phyloP scores from a whole-genome alignment of 1,284 basidiomycete genomes.

The Quambalaria eucalypti region DNA sequence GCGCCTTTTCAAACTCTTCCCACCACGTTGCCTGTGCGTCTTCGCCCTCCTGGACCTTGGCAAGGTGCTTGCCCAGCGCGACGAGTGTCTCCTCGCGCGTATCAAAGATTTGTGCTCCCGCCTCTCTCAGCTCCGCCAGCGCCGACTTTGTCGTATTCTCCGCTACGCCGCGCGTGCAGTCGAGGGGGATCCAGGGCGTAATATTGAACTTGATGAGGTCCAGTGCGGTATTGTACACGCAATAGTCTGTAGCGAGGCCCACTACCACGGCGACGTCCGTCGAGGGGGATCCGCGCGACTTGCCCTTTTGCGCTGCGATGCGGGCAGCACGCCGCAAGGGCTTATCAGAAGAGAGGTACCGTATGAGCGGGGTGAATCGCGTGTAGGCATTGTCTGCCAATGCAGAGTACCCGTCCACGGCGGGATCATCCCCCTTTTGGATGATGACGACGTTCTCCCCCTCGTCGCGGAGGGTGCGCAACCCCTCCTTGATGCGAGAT shows the following conservation, averaged over 20 bases:
- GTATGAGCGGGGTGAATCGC: slow-evolving; percentile 12
- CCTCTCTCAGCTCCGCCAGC: neutral
- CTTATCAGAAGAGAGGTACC: slow-evolving; percentile 25
- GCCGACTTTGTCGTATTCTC: neutral
- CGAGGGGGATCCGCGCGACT: too few species aligned
- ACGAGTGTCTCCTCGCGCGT: neutral
- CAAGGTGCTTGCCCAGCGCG: too few species aligned
- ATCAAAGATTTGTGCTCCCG: neutral
- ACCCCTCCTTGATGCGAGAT: slow-evolving; percentile 39
- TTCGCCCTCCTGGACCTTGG: too few species aligned
- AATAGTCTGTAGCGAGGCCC: slow-evolving; percentile 60
- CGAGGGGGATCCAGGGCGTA: neutral
- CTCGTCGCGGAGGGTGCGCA: slow-evolving; percentile 28
- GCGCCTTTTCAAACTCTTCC: too few species aligned
- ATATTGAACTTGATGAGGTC: neutral
- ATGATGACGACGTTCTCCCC: slow-evolving; percentile 9
- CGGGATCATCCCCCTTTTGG: slow-evolving; percentile 40
- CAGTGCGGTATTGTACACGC: slow-evolving; percentile 51
- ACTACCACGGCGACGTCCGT: slow-evolving; percentile 54
- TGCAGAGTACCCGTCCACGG: slow-evolving; percentile 56
- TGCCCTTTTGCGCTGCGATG: too few species aligned
- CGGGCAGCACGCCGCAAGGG: slow-evolving; percentile 9
- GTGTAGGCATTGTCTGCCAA: slow-evolving; percentile 46
- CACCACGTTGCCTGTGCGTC: too few species aligned
- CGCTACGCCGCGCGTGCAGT: neutral